Evolutionary conservation across 345 rosid species (phyloP).

Genomic region (Gossypium australe): DNA sequence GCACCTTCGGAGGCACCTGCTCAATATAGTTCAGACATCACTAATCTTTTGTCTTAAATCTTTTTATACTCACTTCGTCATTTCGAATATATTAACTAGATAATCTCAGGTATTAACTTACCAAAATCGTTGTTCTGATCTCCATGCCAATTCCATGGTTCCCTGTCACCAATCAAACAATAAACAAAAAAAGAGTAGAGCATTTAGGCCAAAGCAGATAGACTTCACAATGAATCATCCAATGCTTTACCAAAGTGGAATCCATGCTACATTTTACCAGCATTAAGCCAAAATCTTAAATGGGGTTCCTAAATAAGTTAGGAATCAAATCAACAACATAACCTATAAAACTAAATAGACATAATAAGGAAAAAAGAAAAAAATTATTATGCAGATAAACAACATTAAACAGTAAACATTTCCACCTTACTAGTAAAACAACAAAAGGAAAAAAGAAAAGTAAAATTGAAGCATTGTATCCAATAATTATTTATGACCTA

Average conservation of each 20-base stretch:
- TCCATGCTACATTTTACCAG: neutral
- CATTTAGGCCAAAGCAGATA: neutral
- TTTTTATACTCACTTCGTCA: neutral
- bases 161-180: conserved; percentile 24
- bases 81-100: neutral
- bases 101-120: conserved; percentile 15
- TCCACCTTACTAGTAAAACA: conserved; percentile 1
- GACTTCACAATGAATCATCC: neutral
- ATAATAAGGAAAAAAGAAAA: neutral
- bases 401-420: conserved; percentile 4
- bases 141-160: conserved; percentile 38
- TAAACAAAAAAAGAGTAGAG: neutral
- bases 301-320: neutral
- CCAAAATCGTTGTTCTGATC: conserved; percentile 32
- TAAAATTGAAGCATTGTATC: conserved; percentile 8
- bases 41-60: neutral
- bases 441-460: neutral
- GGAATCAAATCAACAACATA: neutral
- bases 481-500: neutral
- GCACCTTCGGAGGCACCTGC: conserved; percentile 8
- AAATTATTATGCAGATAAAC: neutral
- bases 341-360: neutral
- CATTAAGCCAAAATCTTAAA: conserved; percentile 1
- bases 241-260: neutral
- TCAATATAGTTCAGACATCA: neutral